Evolutionary conservation across 2,329 filamentous ascomycete species (phyloP).

Genomic region (Parafenestella ontariensis): DNA sequence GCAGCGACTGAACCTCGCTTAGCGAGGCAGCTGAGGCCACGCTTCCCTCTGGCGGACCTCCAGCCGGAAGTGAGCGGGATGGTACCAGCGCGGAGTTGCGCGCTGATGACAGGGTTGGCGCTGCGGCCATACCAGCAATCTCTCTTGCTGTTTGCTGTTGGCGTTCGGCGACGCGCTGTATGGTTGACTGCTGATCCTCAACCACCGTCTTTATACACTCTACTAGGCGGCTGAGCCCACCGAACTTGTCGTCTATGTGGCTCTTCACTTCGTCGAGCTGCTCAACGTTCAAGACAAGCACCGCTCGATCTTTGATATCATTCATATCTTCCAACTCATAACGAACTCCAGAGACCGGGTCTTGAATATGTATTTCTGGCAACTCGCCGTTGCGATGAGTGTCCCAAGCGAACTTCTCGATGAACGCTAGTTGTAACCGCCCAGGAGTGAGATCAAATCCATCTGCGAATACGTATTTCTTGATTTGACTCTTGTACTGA

Average conservation of each 20-base stretch:
- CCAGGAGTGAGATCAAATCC: conserved; percentile 87
- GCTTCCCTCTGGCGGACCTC: conserved; percentile 29
- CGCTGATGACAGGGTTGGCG: conserved; percentile 46
- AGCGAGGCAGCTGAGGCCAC: conserved; percentile 66
- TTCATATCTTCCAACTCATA: conserved; percentile 93
- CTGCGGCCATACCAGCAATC: conserved; percentile 70
- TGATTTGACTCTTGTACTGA: conserved; percentile 96
- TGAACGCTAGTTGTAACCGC: conserved; percentile 91
- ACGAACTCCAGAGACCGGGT: conserved; percentile 92
- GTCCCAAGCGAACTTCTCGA: conserved; percentile 99
- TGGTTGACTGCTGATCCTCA: conserved; percentile 79
- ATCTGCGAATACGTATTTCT: conserved; percentile 89
- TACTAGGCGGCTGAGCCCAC: conserved; percentile 80
- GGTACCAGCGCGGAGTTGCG: conserved; percentile 45
- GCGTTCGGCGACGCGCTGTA: conserved; percentile 87
- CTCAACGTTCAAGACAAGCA: conserved; percentile 94
- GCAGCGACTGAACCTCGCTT: conserved; percentile 79
- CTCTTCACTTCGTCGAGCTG: conserved; percentile 93
- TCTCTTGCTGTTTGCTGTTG: conserved; percentile 91
- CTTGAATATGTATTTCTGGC: conserved; percentile 97
- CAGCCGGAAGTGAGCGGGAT: conserved; percentile 34
- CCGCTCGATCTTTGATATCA: conserved; percentile 93
- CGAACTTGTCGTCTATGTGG: conserved; percentile 92
- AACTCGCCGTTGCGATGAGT: conserved; percentile 95
- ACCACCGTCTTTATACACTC: conserved; percentile 84